These are phyloP conservation scores for Nidula niveotomentosa DNA, from an alignment of 1,284 basidiomycete genomes.

Conservation along the genomic window DNA sequence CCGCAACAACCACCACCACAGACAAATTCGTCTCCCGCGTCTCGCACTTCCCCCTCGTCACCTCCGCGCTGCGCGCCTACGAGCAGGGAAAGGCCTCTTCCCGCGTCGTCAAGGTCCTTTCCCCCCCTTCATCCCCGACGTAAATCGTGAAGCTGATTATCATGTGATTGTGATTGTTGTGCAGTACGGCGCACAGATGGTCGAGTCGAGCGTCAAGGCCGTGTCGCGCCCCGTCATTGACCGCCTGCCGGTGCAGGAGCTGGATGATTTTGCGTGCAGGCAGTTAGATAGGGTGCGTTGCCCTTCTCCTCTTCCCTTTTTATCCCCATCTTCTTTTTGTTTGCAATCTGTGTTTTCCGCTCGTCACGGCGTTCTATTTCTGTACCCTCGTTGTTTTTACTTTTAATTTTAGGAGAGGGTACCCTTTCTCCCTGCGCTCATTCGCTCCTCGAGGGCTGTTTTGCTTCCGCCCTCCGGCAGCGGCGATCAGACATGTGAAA, in stretches of 20 bases:
- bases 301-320: slow-evolving; percentile 1
- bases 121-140: background rate
- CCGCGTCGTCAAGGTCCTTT: slow-evolving; percentile 71
- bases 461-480: too few species aligned
- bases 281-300: slow-evolving; percentile 76
- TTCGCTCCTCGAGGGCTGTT: too few species aligned
- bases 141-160: background rate
- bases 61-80: slow-evolving; percentile 70
- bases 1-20: slow-evolving; percentile 14
- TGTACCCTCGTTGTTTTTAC: too few species aligned
- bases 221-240: slow-evolving; percentile 86
- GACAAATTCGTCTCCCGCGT: slow-evolving; percentile 32
- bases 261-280: slow-evolving; percentile 88
- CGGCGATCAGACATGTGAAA: too few species aligned
- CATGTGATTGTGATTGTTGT: background rate
- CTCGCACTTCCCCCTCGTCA: slow-evolving; percentile 55
- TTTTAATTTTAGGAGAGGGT: too few species aligned
- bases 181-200: slow-evolving; percentile 86
- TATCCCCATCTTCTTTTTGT: slow-evolving; percentile 9
- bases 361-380: too few species aligned
- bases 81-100: slow-evolving; percentile 79
- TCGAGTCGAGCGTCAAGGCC: slow-evolving; percentile 83
- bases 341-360: background rate
- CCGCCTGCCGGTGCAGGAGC: slow-evolving; percentile 69
- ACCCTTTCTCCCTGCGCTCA: too few species aligned